Percentiles rank a stretch among this genome's conserved stretches.
Conservation (phyloP, 148 eudicot genomes). For the Silene conica region DNA sequence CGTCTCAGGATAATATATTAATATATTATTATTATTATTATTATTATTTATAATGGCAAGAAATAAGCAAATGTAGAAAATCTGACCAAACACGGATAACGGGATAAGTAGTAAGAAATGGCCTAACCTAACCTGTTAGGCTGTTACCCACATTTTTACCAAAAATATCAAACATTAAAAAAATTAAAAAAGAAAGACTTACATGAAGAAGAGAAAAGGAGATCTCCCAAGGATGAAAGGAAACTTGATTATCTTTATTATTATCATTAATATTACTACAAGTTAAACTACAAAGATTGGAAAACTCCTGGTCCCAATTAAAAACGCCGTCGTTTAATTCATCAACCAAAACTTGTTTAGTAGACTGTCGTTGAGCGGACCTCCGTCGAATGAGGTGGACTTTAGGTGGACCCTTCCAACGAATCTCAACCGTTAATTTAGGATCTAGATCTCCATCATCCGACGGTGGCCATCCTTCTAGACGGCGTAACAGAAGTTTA, state of each 20-base stretch:
- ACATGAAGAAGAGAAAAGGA: conserved; percentile 60
- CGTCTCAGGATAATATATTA: background rate
- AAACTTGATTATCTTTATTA: conserved; percentile 46
- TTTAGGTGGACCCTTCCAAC: conserved; percentile 75
- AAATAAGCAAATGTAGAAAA: too few species aligned
- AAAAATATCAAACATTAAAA: background rate
- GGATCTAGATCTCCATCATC: conserved; percentile 10
- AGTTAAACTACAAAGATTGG: conserved; percentile 46
- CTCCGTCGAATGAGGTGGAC: conserved; percentile 41
- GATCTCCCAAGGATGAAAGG: conserved; percentile 87
- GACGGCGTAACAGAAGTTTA: conserved; percentile 38
- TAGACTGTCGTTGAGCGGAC: conserved; percentile 46
- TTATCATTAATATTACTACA: conserved; percentile 14
- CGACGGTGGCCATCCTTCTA: conserved; percentile 38
- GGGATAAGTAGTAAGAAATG: too few species aligned
- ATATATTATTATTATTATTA: too few species aligned
- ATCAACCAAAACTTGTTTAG: conserved; percentile 28
- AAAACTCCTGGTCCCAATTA: conserved; percentile 78
- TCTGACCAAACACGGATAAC: background rate
- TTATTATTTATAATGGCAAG: too few species aligned
- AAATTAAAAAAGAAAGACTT: conserved; percentile 23
- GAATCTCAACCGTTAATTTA: conserved; percentile 56
- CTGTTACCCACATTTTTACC: background rate
- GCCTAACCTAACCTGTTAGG: too few species aligned
- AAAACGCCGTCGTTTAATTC: conserved; percentile 47